Conservation (phyloP, 176 grass and related monocot genomes). For the Cocos nucifera region DNA sequence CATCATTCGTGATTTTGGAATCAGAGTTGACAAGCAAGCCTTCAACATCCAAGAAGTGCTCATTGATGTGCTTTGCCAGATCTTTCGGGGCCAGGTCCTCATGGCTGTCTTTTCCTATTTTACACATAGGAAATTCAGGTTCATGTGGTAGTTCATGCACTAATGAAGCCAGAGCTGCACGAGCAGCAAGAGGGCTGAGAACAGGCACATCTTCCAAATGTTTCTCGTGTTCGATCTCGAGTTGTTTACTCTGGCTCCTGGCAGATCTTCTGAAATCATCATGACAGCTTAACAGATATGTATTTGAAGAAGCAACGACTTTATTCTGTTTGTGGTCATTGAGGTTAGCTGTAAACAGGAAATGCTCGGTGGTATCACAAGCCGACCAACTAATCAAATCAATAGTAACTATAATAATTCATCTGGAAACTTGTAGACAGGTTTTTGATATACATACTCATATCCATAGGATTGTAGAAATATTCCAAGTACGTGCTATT, state of each 20-base stretch:
- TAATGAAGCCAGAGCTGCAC: slow-evolving; percentile 37
- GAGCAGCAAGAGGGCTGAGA: slow-evolving; percentile 33
- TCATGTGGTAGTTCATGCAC: slow-evolving; percentile 9
- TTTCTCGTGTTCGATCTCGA: slow-evolving; percentile 1
- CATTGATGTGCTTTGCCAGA: neutral
- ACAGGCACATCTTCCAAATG: slow-evolving; percentile 10
- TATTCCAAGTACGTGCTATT: too few species aligned
- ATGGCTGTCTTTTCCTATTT: slow-evolving; percentile 1
- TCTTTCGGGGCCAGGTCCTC: neutral
- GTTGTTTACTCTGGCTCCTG: slow-evolving; percentile 5
- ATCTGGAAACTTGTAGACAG: too few species aligned
- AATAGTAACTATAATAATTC: too few species aligned
- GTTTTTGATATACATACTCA: too few species aligned
- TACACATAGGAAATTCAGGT: slow-evolving; percentile 3
- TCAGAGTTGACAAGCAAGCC: neutral
- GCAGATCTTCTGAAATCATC: slow-evolving; percentile 17
- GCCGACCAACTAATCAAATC: too few species aligned
- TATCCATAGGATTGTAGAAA: too few species aligned
- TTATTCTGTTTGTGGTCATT: neutral
- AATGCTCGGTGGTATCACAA: neutral
- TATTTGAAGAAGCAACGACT: too few species aligned
- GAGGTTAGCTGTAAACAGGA: slow-evolving; percentile 23
- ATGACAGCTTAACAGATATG: neutral
- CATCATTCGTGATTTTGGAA: neutral
- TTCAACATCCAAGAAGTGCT: neutral